phyloP scores from a whole-genome alignment of 768 basidiomycete genomes.

The Mycena maculata region DNA sequence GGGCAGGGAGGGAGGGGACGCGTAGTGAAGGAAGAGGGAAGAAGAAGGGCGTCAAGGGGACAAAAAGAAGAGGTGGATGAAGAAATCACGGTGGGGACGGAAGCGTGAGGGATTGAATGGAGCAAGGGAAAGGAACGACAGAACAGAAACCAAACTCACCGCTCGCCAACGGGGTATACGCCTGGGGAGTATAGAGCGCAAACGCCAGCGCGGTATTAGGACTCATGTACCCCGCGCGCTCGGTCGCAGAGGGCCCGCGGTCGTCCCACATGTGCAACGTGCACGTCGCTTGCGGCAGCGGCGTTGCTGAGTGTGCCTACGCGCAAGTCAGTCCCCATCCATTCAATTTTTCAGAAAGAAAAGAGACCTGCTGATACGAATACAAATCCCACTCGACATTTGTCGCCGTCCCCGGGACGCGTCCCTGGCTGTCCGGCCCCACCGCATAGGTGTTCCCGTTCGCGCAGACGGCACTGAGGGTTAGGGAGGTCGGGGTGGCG shows the following conservation, averaged over 20 bases:
- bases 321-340: neutral
- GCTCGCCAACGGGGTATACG: conserved; percentile 74
- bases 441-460: conserved; percentile 94
- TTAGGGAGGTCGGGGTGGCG: conserved; percentile 77
- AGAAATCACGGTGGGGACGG: neutral
- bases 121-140: neutral
- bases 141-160: conserved; percentile 44
- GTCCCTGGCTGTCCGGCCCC: conserved; percentile 74
- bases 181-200: conserved; percentile 83
- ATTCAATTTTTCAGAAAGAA: neutral
- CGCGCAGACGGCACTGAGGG: conserved; percentile 83
- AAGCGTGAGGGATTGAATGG: neutral
- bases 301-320: conserved; percentile 60
- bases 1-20: neutral
- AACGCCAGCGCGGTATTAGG: conserved; percentile 80
- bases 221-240: conserved; percentile 71
- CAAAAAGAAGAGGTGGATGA: neutral
- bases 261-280: conserved; percentile 87
- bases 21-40: neutral
- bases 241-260: conserved; percentile 71
- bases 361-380: conserved; percentile 64
- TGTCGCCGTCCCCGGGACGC: conserved; percentile 78
- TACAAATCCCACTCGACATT: conserved; percentile 84
- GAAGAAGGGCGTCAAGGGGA: neutral
- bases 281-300: conserved; percentile 81